Percentiles rank a stretch among this genome's conserved stretches.
Evolutionary conservation across 1,284 basidiomycete species (phyloP).

Genomic region (Psilocybe mexicana): DNA sequence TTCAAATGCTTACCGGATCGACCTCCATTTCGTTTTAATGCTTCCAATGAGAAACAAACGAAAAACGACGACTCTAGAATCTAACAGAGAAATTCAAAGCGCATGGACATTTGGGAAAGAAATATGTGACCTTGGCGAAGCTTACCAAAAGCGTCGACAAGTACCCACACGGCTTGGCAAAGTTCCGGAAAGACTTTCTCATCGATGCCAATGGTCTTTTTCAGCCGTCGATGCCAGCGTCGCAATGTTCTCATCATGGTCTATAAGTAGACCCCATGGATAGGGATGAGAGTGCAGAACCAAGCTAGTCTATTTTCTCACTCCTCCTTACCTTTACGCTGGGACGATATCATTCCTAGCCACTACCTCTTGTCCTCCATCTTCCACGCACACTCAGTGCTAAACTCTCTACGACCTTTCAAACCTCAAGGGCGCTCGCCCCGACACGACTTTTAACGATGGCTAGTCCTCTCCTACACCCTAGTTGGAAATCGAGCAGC

Average conservation of each 20-base stretch:
- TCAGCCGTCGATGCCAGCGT: slow-evolving; percentile 10
- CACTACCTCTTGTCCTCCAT: slow-evolving; percentile 11
- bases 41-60: too few species aligned
- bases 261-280: slow-evolving; percentile 21
- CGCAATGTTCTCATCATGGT: slow-evolving; percentile 12
- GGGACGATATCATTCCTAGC: slow-evolving; percentile 17
- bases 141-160: slow-evolving; percentile 2
- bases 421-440: slow-evolving; percentile 13
- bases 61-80: not conserved
- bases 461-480: slow-evolving; percentile 18
- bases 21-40: not conserved
- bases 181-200: not conserved
- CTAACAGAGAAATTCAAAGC: not conserved
- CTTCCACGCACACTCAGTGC: slow-evolving; percentile 4
- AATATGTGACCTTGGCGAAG: slow-evolving; percentile 6
- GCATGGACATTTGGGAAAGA: slow-evolving; percentile 11
- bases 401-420: not conserved
- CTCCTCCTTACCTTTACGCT: slow-evolving; percentile 22
- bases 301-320: slow-evolving; percentile 21
- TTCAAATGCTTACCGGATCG: not conserved
- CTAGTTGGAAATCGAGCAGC: slow-evolving; percentile 12
- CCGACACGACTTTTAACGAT: slow-evolving; percentile 15
- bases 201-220: slow-evolving; percentile 6
- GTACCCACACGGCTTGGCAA: slow-evolving; percentile 13
- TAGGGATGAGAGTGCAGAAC: slow-evolving; percentile 20